Conservation (phyloP, 2,329 filamentous ascomycete genomes). For the Fusarium newnesense region DNA sequence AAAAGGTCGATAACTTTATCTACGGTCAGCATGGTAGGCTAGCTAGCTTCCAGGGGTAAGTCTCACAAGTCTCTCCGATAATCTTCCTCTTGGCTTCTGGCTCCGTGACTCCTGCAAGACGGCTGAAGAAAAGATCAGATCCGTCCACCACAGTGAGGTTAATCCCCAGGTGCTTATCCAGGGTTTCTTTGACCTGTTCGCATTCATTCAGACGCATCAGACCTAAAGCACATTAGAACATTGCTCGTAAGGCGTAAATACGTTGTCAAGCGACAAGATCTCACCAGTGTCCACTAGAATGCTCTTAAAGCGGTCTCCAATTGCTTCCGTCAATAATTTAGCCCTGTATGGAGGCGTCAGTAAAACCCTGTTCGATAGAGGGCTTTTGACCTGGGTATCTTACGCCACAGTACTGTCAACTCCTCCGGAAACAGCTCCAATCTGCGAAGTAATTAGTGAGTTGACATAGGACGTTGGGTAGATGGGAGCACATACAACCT, state of each 20-base stretch:
- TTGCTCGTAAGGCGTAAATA: too few relatives aligned
- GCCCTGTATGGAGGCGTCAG: neutral
- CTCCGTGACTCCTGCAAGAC: neutral
- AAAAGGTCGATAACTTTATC: neutral
- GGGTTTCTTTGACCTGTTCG: neutral
- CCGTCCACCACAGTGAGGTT: neutral
- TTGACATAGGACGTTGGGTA: neutral
- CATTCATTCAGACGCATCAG: neutral
- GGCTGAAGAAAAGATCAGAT: neutral
- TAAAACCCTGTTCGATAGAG: neutral
- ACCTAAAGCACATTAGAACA: neutral
- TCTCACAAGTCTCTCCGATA: conserved; percentile 4
- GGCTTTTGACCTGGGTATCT: neutral
- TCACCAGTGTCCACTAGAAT: conserved; percentile 14
- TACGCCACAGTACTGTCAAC: neutral
- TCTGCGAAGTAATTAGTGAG: conserved; percentile 22
- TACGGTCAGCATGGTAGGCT: neutral
- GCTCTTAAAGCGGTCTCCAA: neutral
- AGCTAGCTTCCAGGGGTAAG: neutral
- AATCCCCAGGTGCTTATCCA: neutral
- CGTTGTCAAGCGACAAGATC: neutral
- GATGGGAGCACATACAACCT: conserved; percentile 40
- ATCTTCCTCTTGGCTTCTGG: neutral
- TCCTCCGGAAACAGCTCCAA: neutral
- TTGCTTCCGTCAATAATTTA: neutral